A percentile compares a stretch with the other conserved stretches of the same genome.
phyloP scores from a whole-genome alignment of 164 flowering plant species.

The Sextonia rubra region DNA sequence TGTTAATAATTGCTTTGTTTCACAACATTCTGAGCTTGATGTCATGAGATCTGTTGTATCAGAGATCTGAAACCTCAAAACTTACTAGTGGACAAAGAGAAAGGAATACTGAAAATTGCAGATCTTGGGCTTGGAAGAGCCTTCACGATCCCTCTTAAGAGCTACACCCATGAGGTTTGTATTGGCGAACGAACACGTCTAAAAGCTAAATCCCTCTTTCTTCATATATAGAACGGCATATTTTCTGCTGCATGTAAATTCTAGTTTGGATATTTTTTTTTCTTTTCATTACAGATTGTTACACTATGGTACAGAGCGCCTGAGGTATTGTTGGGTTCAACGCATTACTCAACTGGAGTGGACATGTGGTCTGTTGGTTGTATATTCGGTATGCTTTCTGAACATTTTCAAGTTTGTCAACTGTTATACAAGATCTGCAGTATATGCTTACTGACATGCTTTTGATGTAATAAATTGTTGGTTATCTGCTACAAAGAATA shows the following conservation, averaged over 20 bases:
- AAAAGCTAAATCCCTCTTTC: too few species aligned
- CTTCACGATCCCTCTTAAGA: conserved; percentile 91
- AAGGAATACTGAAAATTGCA: conserved; percentile 86
- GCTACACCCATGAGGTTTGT: conserved; percentile 87
- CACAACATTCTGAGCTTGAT: not conserved
- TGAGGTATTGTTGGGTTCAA: conserved; percentile 80
- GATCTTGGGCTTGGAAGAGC: conserved; percentile 97
- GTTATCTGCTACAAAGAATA: too few species aligned
- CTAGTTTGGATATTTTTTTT: not conserved
- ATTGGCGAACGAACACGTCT: not conserved
- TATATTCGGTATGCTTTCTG: conserved; percentile 56
- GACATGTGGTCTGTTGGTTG: conserved; percentile 99
- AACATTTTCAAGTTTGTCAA: not conserved
- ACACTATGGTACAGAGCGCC: conserved; percentile 99
- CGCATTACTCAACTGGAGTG: conserved; percentile 87
- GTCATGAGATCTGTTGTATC: not conserved
- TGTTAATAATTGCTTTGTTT: not conserved
- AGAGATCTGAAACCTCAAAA: conserved; percentile 97
- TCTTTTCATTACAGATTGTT: conserved; percentile 49
- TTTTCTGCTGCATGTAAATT: not conserved
- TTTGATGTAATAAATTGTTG: too few species aligned
- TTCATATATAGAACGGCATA: not conserved
- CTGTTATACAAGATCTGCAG: not conserved
- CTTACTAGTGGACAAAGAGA: conserved; percentile 80
- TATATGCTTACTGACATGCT: not conserved